Evolutionary conservation across 176 grass and related monocot species (phyloP).

Genomic region (Cenchrus americanus): DNA sequence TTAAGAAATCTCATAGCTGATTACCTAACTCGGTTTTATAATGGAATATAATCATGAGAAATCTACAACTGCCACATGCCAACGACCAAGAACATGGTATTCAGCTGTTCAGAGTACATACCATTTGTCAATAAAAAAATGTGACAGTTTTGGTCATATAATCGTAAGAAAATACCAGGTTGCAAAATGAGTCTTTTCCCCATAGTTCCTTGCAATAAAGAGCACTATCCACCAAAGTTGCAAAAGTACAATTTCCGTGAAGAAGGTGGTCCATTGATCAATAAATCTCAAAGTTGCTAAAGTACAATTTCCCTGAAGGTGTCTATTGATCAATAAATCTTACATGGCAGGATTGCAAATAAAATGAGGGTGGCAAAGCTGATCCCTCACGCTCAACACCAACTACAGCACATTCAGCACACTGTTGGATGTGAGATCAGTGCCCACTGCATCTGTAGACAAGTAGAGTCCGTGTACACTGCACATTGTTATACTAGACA

Average conservation of each 20-base stretch:
- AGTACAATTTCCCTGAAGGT: too few species aligned
- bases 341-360: too few species aligned
- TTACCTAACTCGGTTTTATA: neutral
- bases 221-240: constrained; percentile 71
- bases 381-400: constrained; percentile 36
- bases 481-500: neutral
- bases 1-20: neutral
- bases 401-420: constrained; percentile 78
- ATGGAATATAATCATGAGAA: constrained; percentile 6
- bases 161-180: constrained; percentile 48
- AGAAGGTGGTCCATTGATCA: too few species aligned
- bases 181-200: constrained; percentile 67
- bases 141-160: neutral
- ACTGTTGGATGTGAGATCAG: constrained; percentile 62
- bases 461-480: constrained; percentile 42
- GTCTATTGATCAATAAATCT: too few species aligned
- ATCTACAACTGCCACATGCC: neutral
- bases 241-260: constrained; percentile 77
- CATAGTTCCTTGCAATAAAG: constrained; percentile 65
- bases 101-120: neutral
- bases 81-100: neutral
- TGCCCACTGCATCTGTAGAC: constrained; percentile 76
- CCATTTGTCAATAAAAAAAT: neutral
- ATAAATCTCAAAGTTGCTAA: too few species aligned
- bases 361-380: too few species aligned